Base-by-base conservation (phyloP, 2,329 filamentous ascomycete genomes). In the Nectriaceae sp. region DNA sequence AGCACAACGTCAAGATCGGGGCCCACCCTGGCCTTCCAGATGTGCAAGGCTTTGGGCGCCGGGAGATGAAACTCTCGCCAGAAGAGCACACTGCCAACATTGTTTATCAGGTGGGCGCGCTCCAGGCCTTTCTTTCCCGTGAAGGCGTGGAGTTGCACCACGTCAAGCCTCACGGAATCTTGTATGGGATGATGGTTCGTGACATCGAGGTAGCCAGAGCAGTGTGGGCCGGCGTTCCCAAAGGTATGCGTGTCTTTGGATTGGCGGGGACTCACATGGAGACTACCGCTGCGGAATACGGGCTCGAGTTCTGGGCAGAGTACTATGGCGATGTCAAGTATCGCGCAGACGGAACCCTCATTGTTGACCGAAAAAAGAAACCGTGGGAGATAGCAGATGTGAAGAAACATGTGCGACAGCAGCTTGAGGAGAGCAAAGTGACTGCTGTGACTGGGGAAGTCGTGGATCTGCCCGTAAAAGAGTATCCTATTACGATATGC, bases 361-460 rank as follows among this genome's bases (percentile, higher is more conserved):
- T 63, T 3, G 49, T 60, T 63, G 77, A 50, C 75, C 71, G 80
- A 24, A 80, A 82, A 68, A 83, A 83, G 69, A 80, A 82, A 70
- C 65, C 71, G 69, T 52, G 46, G 46, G 60, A 67, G 20, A 46
- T 63, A 1, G 65, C 65, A 5, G 71, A 74, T 31, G 68, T 74
- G 13, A 66, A 65, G 60, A 67, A 61, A 37, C 71, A 73, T 45
- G 69, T 75, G 4, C 52, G 61, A n/a, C 66, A 72, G 53, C 73
- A 75, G 56, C 53, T 75, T 6, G 66, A 70, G 36, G 65, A 70
- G 4, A 64, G 68, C 39, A 68, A 67, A 2, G 72, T 74, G 10
- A 73, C 67, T 2, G 70, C 71, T 4, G 65, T 68, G 4, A 71
- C 74, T 46, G 73, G 72, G 0, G 67, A 66, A 44, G 57, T 61